A percentile compares a stretch with the other conserved stretches of the same genome.
Conservation (phyloP, 352 stramenopile genomes). For the Phytophthora vignae region DNA sequence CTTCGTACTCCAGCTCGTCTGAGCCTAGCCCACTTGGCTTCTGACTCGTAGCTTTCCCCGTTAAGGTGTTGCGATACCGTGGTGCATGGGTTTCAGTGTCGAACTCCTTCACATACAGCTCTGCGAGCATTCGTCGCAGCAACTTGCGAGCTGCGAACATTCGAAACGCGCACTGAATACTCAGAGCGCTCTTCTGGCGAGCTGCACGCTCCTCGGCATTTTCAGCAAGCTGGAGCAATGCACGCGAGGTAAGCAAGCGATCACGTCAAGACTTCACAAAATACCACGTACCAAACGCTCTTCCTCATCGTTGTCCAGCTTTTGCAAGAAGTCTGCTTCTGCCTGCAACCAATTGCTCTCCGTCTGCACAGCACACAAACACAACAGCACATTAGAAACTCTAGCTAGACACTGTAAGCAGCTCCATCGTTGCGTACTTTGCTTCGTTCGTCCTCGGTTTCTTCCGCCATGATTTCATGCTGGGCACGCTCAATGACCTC, state of each 20-base stretch:
- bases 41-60: constrained; percentile 35
- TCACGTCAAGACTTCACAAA: not conserved
- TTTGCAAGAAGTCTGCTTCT: constrained; percentile 61
- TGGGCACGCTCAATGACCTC: constrained; percentile 64
- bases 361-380: constrained; percentile 26
- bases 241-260: not conserved
- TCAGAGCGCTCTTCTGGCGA: constrained; percentile 52
- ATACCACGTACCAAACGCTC: constrained; percentile 43
- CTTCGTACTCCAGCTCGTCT: constrained; percentile 62
- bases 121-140: constrained; percentile 56
- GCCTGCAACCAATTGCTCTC: constrained; percentile 62
- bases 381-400: not conserved
- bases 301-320: constrained; percentile 56
- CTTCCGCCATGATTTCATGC: constrained; percentile 58
- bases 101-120: constrained; percentile 70
- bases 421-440: constrained; percentile 24
- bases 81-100: constrained; percentile 42
- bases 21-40: constrained; percentile 67
- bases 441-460: constrained; percentile 55
- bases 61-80: constrained; percentile 67
- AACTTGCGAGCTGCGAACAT: constrained; percentile 61
- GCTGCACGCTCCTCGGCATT: constrained; percentile 41
- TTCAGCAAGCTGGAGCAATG: constrained; percentile 45
- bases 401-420: not conserved
- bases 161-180: constrained; percentile 66